phyloP scores from a whole-genome alignment of 257 asterid species.

The Scutellaria galericulata region DNA sequence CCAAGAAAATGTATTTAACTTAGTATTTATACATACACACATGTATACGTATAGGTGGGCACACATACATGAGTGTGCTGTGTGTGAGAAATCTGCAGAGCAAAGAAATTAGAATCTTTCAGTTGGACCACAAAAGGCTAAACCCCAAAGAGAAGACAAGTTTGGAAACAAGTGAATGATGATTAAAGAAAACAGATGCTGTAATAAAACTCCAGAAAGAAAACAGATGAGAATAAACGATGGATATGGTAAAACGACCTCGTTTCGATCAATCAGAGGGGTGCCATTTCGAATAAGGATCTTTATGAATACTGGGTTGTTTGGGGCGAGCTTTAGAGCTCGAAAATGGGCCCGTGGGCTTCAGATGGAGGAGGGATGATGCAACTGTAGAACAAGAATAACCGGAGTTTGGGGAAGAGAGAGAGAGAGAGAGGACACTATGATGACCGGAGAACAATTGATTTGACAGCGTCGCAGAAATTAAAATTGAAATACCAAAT shows the following conservation, averaged over 20 bases:
- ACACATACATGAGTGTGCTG: neutral
- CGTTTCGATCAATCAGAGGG: no score
- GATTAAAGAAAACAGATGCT: neutral
- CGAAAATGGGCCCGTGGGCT: constrained; percentile 3
- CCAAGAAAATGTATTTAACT: constrained; percentile 5
- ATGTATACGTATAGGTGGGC: no score
- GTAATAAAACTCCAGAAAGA: neutral
- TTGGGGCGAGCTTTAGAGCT: neutral
- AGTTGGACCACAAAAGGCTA: neutral
- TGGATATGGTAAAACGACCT: no score
- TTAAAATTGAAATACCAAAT: constrained; percentile 3
- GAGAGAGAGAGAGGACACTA: constrained; percentile 12
- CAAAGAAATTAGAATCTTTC: neutral
- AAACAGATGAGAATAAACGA: no score
- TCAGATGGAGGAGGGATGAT: neutral
- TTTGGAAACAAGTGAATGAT: neutral
- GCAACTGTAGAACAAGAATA: constrained; percentile 11
- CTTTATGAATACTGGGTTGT: no score
- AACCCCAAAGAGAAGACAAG: neutral
- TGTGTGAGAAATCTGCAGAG: neutral
- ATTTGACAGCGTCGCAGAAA: neutral
- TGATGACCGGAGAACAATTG: constrained; percentile 18
- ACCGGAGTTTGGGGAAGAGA: neutral
- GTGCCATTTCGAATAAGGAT: no score
- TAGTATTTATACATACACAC: constrained; percentile 5